Evolutionary conservation across 345 rosid species (phyloP), one percentile per base, ranked within the genome.

Genomic region (Kernera saxatilis): DNA sequence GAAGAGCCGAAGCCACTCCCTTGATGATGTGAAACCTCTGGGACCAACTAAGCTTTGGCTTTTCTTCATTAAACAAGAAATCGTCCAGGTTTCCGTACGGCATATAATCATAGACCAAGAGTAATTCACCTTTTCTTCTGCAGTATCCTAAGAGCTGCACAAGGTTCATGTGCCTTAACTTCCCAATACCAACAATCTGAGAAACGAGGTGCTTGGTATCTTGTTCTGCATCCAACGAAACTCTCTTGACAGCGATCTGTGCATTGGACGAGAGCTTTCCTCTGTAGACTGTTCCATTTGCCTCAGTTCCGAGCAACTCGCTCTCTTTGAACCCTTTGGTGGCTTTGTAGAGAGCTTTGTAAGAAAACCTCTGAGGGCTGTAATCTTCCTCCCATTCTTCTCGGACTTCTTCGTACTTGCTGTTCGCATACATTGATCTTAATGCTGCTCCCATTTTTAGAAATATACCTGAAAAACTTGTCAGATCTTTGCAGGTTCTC

Each of bases 1-100:
- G 73, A 70, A 94, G 96, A 5, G 88, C 93, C 0, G 86, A 88
- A 25, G 93, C 96, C 5, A 91, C 90, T 39, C 84, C 98, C 59
- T 85, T 91, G 53, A 91, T 83, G 48, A 94, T 84, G 57, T 77
- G 82, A 52, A 88, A 82, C 76, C 99, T 85, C 60, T 89, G 93
- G 6, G 81, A 83, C 99, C 99, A 94, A 33, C 33, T 77, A 12
- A 91, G 90, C 35, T 77, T 77, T 18, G 69, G 73, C 64, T 48
- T 71, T 37, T 70, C 76, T 21, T 71, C 80, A 30, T 70, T 66
- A 39, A 75, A 76, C 52, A 86, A 77, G 62, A 63, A 74, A 70
- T 66, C 78, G 19, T 86, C 91, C 2, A 84, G 85, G 75, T 85
- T 84, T 58, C 90, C 90, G 43, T 81, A 81, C 15, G 84, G 82